These are phyloP conservation scores for Cephalotrichum gorgonifer DNA, from an alignment of 2,329 filamentous ascomycete genomes.

Conservation along the genomic window DNA sequence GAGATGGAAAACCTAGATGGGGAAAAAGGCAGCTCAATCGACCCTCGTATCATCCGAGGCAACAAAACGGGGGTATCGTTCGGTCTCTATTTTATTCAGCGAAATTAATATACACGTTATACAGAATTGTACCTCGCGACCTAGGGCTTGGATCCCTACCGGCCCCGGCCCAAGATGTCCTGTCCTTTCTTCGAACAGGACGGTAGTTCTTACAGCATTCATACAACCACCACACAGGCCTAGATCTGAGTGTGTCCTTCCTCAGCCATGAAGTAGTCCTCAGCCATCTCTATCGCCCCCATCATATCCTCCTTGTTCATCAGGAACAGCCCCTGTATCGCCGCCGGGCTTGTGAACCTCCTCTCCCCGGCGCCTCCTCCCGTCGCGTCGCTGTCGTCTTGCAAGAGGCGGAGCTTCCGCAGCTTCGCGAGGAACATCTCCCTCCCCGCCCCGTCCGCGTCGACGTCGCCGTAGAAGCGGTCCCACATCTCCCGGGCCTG, in stretches of 20 bases:
- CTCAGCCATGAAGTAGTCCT: conserved; percentile 18
- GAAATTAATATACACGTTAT: too few relatives aligned
- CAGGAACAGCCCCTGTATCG: conserved; percentile 86
- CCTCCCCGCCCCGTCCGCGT: conserved; percentile 51
- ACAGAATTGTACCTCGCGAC: too few relatives aligned
- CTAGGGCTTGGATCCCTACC: too few relatives aligned
- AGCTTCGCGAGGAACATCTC: conserved; percentile 62
- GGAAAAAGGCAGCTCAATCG: too few relatives aligned
- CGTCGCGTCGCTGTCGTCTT: conserved; percentile 38
- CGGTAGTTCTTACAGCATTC: background rate
- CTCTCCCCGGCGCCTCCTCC: conserved; percentile 27
- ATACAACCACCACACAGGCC: background rate
- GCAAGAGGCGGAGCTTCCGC: conserved; percentile 59
- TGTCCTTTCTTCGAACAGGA: background rate
- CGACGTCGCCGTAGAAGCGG: conserved; percentile 83
- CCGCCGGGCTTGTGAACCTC: conserved; percentile 69
- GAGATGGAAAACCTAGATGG: too few relatives aligned
- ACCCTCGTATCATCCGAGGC: too few relatives aligned
- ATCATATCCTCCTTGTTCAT: conserved; percentile 90
- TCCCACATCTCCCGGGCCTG: conserved; percentile 88
- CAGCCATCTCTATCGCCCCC: conserved; percentile 73
- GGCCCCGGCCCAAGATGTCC: too few relatives aligned
- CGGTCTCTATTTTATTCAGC: too few relatives aligned
- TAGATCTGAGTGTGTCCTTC: conserved; percentile 3
- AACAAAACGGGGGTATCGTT: too few relatives aligned